Conservation (phyloP, 345 rosid species). For the Salix suchowensis region DNA sequence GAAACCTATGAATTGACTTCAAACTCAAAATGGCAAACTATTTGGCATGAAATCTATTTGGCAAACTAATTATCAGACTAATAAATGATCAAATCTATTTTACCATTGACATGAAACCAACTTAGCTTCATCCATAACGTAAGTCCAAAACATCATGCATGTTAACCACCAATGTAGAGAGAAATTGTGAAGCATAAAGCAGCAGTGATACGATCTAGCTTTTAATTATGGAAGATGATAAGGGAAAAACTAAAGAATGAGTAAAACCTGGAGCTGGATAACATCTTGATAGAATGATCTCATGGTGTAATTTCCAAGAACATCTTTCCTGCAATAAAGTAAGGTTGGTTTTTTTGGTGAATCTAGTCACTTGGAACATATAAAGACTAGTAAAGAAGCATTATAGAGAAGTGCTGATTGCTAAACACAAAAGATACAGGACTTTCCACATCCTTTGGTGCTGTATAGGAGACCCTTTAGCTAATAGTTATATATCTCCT, state of each 20-base stretch:
- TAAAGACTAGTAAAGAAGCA: background rate
- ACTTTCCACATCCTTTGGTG: background rate
- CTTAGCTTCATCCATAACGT: background rate
- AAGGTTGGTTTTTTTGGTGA: conserved; percentile 9
- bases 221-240: background rate
- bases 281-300: conserved; percentile 63
- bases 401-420: background rate
- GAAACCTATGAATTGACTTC: too few species aligned
- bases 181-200: background rate
- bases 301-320: conserved; percentile 57
- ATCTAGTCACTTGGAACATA: background rate
- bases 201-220: background rate
- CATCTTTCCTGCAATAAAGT: conserved; percentile 58
- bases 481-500: background rate
- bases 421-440: background rate
- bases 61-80: too few species aligned
- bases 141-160: background rate
- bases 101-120: background rate
- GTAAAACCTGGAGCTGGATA: conserved; percentile 61
- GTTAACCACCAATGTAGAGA: background rate
- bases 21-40: too few species aligned
- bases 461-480: background rate
- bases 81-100: background rate
- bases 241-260: background rate
- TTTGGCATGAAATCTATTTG: too few species aligned